Evolutionary conservation across 1,139 yeast genomes (phyloP), one percentile per base, ranked within the genome.

Genomic region (Hansenula lynferdii): DNA sequence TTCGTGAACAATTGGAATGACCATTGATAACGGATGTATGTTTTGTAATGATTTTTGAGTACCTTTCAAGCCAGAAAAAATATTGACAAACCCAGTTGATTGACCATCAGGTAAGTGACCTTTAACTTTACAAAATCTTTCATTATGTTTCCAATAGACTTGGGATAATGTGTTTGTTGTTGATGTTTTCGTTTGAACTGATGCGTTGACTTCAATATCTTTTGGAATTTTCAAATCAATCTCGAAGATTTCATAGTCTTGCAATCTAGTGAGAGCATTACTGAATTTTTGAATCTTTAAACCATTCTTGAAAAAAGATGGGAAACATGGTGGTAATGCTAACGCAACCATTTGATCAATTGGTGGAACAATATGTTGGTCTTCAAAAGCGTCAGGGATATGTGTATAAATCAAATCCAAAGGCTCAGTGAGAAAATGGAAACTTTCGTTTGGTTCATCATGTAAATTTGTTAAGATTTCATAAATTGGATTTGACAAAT

Each of bases 331-430:
- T 0, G 97, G 98, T 37, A 90, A 65, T 36, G 89, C 77, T 46
- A 87, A 71, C 15, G 94, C 92, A 29, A 84, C 78, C 46, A 77
- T 73, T 34, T 85, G 84, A 46, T 85, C 89, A 43, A 92, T 65
- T 5, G 95, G 86, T 9, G 97, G 97, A 24, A 77, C 73, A 14
- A 90, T 77, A 62, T 85, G 96, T 59, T 92, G 97, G 45, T 85
- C 81, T 42, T 77, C 82, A 37, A 77, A 77, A 40, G 79, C 77
- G 15, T 80, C 71, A 9, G 98, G 97, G 31, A 87, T 79, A 60
- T 92, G 98, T 0, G 97, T 85, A 43, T 84, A 84, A 15, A 92
- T 75, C 36, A 87, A 58, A 44, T 79, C 75, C 42, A 80, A 64
- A 1, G 98, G 98, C 48, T 80, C 75, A 3, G 86, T 68, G 48